Percentiles rank a stretch among this genome's conserved stretches.
Evolutionary conservation across 768 basidiomycete genomes (phyloP).

Genomic region (Paxillus rubicundulus): DNA sequence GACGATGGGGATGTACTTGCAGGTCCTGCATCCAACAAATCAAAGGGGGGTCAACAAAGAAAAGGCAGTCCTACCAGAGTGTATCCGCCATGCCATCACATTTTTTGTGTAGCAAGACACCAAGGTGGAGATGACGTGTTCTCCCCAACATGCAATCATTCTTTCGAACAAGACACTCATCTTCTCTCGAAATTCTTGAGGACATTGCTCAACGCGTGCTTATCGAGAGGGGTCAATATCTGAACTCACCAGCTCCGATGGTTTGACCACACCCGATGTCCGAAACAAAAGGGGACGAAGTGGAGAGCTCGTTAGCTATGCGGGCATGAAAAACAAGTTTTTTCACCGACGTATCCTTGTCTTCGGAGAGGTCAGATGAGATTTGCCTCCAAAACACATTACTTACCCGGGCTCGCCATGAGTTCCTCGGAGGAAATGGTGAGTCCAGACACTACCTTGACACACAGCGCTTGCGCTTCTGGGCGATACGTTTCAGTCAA

Average conservation of each 20-base stretch:
- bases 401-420: conserved; percentile 37
- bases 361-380: conserved; percentile 10
- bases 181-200: conserved; percentile 49
- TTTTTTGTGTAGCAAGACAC: conserved; percentile 20
- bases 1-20: conserved; percentile 46
- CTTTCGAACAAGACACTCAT: conserved; percentile 41
- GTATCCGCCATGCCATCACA: conserved; percentile 1
- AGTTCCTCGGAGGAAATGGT: conserved; percentile 33
- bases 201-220: conserved; percentile 4
- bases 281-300: conserved; percentile 42
- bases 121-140: conserved; percentile 34
- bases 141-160: conserved; percentile 55
- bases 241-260: conserved; percentile 36
- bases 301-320: conserved; percentile 46
- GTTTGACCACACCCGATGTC: conserved; percentile 42
- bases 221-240: not conserved
- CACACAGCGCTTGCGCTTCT: conserved; percentile 48
- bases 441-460: conserved; percentile 41
- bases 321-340: conserved; percentile 49
- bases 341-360: conserved; percentile 19
- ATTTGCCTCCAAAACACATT: not conserved
- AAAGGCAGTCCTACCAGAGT: conserved; percentile 11
- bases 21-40: conserved; percentile 14
- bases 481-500: conserved; percentile 48
- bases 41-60: conserved; percentile 7